Conservation (phyloP, 306 rosid genomes). For the Gastrolobium bilobum region DNA sequence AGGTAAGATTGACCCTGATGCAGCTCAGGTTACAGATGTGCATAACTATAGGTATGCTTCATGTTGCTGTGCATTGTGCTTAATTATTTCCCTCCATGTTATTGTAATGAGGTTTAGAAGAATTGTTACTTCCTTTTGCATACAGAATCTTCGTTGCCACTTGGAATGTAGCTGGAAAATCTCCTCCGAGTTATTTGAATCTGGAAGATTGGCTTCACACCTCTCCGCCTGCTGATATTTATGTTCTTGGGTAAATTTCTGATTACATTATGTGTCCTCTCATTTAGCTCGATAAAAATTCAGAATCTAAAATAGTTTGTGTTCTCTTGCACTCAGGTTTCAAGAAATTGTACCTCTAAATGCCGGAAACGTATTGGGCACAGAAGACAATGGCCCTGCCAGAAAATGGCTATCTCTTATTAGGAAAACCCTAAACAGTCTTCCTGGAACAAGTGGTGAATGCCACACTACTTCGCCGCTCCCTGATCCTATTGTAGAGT, state of each 20-base stretch:
- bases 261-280: slow-evolving; percentile 25
- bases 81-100: slow-evolving; percentile 13
- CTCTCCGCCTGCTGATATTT: slow-evolving; percentile 93
- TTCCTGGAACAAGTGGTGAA: slow-evolving; percentile 83
- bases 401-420: slow-evolving; percentile 94
- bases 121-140: slow-evolving; percentile 42
- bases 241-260: slow-evolving; percentile 87
- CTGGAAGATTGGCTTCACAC: slow-evolving; percentile 99
- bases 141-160: slow-evolving; percentile 87
- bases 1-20: slow-evolving; percentile 74
- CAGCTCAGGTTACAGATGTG: slow-evolving; percentile 76
- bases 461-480: slow-evolving; percentile 85
- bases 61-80: slow-evolving; percentile 37
- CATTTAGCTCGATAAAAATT: slow-evolving; percentile 31
- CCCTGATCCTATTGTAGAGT: slow-evolving; percentile 88
- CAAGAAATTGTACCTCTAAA: slow-evolving; percentile 99
- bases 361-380: slow-evolving; percentile 98
- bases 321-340: slow-evolving; percentile 67
- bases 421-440: slow-evolving; percentile 88
- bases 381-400: slow-evolving; percentile 99
- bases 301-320: slow-evolving; percentile 29
- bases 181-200: slow-evolving; percentile 86
- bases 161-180: slow-evolving; percentile 98
- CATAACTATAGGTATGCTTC: slow-evolving; percentile 73
- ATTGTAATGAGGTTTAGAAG: slow-evolving; percentile 11